Evolutionary conservation across 345 rosid genomes (phyloP), one percentile per base, ranked within the genome.

Genomic region (Viola odorata): DNA sequence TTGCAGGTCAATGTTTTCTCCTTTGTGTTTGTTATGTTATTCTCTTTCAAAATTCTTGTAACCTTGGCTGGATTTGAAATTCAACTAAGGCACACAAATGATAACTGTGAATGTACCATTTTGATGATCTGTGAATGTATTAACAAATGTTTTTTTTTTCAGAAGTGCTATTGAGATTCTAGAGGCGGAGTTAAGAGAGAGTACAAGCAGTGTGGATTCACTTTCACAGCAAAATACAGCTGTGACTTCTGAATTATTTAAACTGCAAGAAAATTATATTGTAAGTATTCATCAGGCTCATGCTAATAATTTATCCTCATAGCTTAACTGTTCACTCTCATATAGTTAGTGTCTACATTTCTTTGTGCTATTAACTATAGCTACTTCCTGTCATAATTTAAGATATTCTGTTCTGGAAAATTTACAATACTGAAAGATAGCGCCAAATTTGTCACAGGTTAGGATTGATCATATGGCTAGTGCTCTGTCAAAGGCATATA

Each of bases 401-500:
- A 49, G 23, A 49, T 5, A 6, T 14, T 49, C 1, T 36, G n/a
- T 23, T 53, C 32, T 23, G 2, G 37, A 23, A 15, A 53, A 12
- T 60, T 47, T n/a, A 12, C 17, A 37, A 23, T 23, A 2, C 32
- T 50, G 23, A 12, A 37, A 11, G 8, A 39, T 40, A 12, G 5
- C 14, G 11, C 42, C 51, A 38, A 53, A 53, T 55, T 53, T 44
- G 50, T 23, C 78, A 50, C 79, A 92, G 96, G 94, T 89, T 32
- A 81, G 84, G 76, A 76, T 94, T 58, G 82, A 83, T 71, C 97
- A 94, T 61, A 87, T 94, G 96, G 77, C 85, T 67, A 65, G 72
- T 77, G 91, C 95, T 58, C 75, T 94, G 73, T 81, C 99, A 50
- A 90, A 87, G 73, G 86, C 96, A 41, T 92, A 78, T 65, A 82